Evolutionary conservation across 495 filamentous ascomycete genomes (phyloP), one percentile per base, ranked within the genome.

Genomic region (Xylaria castorea): DNA sequence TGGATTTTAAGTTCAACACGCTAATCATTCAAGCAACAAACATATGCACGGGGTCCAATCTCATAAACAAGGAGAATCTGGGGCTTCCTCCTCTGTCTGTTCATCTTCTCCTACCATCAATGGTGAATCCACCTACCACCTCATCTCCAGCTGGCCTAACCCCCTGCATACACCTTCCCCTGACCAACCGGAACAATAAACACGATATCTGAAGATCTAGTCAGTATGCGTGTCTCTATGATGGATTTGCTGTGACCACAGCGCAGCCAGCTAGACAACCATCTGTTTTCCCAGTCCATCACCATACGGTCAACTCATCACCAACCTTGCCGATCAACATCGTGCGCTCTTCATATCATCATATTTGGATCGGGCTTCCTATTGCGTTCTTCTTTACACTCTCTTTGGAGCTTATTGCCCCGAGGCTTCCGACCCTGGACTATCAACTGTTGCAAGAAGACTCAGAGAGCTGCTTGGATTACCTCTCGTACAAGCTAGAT

Each of bases 171-270:
- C 42, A 48, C 40, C 18, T 32, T 14, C 58, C 42, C 68, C 60
- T 60, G n/a, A 70, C n/a, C 48, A 71, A 58, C 44, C 36, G 22
- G 14, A 32, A 36, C 44, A 16, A 46, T 18, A 40, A 66, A 60
- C 63, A 72, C 57, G 20, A 46, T 51, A 58, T 42, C 40, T 36
- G 58, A 27, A 67, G 7, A 50, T 66, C 63, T 30, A 22, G 53
- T 20, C 62, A 72, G 38, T 7, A 72, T 72, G 70, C 50, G 30
- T 53, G 16, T 61, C 62, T 16, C 20, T 27, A n/a, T 1, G 12
- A 66, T 66, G 30, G 63, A 72, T 51, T 27, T 38, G 27, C 51
- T 72, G 48, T 72, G 40, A 72, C 42, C 22, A 34, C 57, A 60
- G 58, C 25, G n/a, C 46, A 14, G 57, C 42, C 57, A 50, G 34